Conservation (phyloP, 441 rosid genomes). For the Capsella rubella region DNA sequence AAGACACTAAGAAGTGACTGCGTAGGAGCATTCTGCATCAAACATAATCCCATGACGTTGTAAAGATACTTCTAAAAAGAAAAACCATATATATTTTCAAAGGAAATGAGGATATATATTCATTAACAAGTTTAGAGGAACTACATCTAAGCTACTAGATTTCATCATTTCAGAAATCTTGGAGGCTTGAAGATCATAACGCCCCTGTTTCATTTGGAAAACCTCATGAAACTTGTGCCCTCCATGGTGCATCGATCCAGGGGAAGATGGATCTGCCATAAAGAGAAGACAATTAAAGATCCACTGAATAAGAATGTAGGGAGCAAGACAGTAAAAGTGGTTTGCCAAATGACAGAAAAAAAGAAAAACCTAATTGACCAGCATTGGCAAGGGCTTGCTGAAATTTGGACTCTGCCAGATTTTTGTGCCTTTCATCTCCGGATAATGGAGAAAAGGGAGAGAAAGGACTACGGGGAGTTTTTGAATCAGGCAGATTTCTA, state of each 20-base stretch:
- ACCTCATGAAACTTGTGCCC: conserved; percentile 86
- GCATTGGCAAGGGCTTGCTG: conserved; percentile 55
- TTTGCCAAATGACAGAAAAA: neutral
- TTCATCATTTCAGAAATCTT: conserved; percentile 87
- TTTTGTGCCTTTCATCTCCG: conserved; percentile 57
- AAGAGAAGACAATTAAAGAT: conserved; percentile 17
- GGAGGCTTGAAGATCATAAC: conserved; percentile 76
- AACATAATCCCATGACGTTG: conserved; percentile 21
- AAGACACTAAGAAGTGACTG: conserved; percentile 86
- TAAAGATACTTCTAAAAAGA: conserved; percentile 17
- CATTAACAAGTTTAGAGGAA: conserved; percentile 16
- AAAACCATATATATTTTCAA: conserved; percentile 8
- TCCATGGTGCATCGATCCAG: conserved; percentile 54
- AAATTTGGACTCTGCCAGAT: conserved; percentile 52
- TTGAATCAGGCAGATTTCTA: conserved; percentile 50
- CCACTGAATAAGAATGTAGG: neutral
- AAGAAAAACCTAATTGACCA: conserved; percentile 50
- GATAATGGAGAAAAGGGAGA: conserved; percentile 50
- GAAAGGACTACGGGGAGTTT: conserved; percentile 49
- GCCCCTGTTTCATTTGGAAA: conserved; percentile 80
- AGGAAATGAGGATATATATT: neutral
- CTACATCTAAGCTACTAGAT: conserved; percentile 82
- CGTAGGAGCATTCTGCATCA: conserved; percentile 86
- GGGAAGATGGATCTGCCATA: conserved; percentile 57
- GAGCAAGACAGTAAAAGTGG: neutral